Evolutionary conservation across 1,284 basidiomycete genomes (phyloP).

Genomic region (Rhodofomes roseus): DNA sequence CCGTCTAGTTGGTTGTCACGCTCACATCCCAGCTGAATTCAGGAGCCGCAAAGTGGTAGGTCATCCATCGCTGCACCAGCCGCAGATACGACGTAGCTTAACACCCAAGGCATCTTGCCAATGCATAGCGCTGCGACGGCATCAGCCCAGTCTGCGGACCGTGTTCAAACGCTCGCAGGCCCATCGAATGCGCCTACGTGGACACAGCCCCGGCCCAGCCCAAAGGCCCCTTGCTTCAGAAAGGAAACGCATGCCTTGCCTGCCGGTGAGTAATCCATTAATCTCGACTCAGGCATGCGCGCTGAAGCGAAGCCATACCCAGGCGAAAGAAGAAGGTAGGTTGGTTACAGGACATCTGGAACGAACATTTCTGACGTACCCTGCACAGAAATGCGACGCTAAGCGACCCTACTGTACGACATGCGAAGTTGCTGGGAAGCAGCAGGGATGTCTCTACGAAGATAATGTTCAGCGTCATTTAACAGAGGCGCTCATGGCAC

Average conservation of each 20-base stretch:
- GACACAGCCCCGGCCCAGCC: slow-evolving; percentile 9
- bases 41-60: slow-evolving; percentile 25
- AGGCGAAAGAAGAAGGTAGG: slow-evolving; percentile 31
- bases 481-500: slow-evolving; percentile 18
- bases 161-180: slow-evolving; percentile 24
- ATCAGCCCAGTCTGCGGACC: slow-evolving; percentile 21
- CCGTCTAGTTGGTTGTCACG: neutral
- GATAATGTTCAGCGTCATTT: slow-evolving; percentile 21
- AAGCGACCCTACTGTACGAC: slow-evolving; percentile 24
- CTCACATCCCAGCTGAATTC: neutral
- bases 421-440: slow-evolving; percentile 26
- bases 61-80: neutral
- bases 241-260: slow-evolving; percentile 25
- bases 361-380: neutral
- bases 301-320: neutral
- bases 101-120: neutral
- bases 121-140: slow-evolving; percentile 27
- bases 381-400: slow-evolving; percentile 27
- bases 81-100: neutral
- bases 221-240: slow-evolving; percentile 25
- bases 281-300: no score
- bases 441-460: slow-evolving; percentile 24
- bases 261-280: slow-evolving; percentile 19
- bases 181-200: slow-evolving; percentile 21
- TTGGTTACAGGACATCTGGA: neutral